A percentile compares a stretch with the other conserved stretches of the same genome.
Conservation (phyloP, 2,329 filamentous ascomycete genomes). For the Aciculosporium take region DNA sequence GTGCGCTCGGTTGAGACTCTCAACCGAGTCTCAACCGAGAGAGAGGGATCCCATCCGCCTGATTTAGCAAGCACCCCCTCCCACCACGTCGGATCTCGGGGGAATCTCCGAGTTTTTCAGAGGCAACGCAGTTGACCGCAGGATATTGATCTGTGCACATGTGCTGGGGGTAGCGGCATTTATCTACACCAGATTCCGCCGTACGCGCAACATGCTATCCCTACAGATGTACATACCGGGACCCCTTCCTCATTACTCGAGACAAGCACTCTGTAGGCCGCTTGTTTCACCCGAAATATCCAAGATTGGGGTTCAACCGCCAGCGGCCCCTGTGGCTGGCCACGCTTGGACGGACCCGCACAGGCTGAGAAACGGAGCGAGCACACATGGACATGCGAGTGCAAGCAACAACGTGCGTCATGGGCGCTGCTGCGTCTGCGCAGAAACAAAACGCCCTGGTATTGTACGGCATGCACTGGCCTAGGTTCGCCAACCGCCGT, state of each 20-base stretch:
- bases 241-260: too few relatives aligned
- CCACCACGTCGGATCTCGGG: background rate
- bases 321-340: background rate
- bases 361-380: background rate
- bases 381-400: background rate
- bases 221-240: too few relatives aligned
- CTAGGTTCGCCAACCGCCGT: too few relatives aligned
- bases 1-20: background rate
- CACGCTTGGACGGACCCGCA: background rate
- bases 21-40: too few relatives aligned
- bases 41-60: background rate
- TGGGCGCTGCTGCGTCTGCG: background rate
- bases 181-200: too few relatives aligned
- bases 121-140: background rate
- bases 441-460: too few relatives aligned
- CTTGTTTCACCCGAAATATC: too few relatives aligned
- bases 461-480: too few relatives aligned
- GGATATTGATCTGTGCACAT: too few relatives aligned
- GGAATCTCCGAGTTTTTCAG: background rate
- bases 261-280: too few relatives aligned
- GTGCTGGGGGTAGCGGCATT: too few relatives aligned
- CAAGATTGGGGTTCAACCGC: background rate
- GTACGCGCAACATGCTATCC: too few relatives aligned
- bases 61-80: background rate
- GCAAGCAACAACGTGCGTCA: background rate